Base-by-base conservation (phyloP, 2,329 filamentous ascomycete species). In the Dendrostoma leiphaemia region DNA sequence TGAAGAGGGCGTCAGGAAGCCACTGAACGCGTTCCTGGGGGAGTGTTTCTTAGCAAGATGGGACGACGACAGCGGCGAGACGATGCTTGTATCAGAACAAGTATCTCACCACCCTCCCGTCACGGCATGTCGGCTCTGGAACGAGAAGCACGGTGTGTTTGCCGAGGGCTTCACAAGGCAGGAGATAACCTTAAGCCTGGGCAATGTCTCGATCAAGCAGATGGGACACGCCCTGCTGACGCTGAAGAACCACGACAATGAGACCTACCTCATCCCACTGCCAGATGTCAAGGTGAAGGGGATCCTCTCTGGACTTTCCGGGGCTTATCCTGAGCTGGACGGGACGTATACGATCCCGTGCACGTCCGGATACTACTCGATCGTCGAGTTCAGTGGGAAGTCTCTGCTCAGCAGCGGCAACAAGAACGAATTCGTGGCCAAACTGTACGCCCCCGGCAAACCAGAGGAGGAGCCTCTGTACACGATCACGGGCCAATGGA, bases 11-110 rank as follows among this genome's bases (percentile, higher is more conserved):
- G 69, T 75, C 1, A 79, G 77, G 65, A 81, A 80, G 59, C 76
- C 77, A 0, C 61, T 80, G 45, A 79, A 79, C 57, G 74, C 76
- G 1, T 78, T 79, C 49, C 64, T 79, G 2, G 75, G 76, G 0
- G 75, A 79, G 52, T 50, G 78, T 1, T 79, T 78, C 58, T 53
- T 77, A 3, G 74, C 70, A 17, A 63, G 64, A 12, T 65, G 63
- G 41, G 35, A 56, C 8, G 52, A 64, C 24, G 69, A 73, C 12
- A 63, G 24, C 9, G 56, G 57, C 28, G 46, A 52, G 17, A 65
- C 63, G 15, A 57, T 51, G 19, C 53, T 66, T 1, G 58, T 65
- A 7, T 48, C 56, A 19, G 65, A 67, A 49, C 63, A 67, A 35
- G 64, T 66, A 7, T 65, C 63, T 41, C 65, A 67, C 28, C 65